phyloP scores from a whole-genome alignment of 2,329 filamentous ascomycete species.

The Aspergillus neotritici region DNA sequence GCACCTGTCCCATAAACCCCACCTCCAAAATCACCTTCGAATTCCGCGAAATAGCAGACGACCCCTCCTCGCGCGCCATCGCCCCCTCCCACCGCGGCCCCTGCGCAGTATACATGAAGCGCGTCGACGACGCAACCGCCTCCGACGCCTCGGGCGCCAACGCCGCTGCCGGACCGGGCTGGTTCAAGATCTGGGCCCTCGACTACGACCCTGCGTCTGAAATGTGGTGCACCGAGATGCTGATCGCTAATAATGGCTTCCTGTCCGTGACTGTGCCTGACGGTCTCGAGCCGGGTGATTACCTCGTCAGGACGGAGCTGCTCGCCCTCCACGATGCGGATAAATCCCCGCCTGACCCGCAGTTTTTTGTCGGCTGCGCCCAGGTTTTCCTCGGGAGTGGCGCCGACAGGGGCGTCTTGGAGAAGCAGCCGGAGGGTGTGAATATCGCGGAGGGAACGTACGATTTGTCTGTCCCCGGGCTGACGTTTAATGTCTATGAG shows the following conservation, averaged over 20 bases:
- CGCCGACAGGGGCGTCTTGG: constrained; percentile 29
- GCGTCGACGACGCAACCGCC: constrained; percentile 52
- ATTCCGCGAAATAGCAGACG: constrained; percentile 58
- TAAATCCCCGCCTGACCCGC: constrained; percentile 52
- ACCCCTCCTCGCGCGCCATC: constrained; percentile 50
- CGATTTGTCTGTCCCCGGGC: constrained; percentile 47
- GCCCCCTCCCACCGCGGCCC: constrained; percentile 61
- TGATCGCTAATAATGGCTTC: constrained; percentile 60
- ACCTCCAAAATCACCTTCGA: constrained; percentile 60
- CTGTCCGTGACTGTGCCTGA: constrained; percentile 58
- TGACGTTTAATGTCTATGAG: constrained; percentile 62
- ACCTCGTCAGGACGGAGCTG: constrained; percentile 66
- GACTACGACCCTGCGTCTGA: constrained; percentile 54
- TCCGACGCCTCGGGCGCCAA: constrained; percentile 44
- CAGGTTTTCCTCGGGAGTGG: constrained; percentile 59
- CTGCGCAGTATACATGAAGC: constrained; percentile 69
- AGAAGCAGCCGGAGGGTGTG: constrained; percentile 47
- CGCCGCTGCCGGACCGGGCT: constrained; percentile 58
- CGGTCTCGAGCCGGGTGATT: constrained; percentile 59
- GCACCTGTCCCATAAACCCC: constrained; percentile 43
- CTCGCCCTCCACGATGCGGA: constrained; percentile 62
- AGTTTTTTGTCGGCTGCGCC: constrained; percentile 68
- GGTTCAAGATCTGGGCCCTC: constrained; percentile 73
- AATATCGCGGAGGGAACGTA: constrained; percentile 62
- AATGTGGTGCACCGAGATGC: constrained; percentile 65